Base-by-base conservation (phyloP, 73 alveolate genomes). In the Blepharisma japonicum region DNA sequence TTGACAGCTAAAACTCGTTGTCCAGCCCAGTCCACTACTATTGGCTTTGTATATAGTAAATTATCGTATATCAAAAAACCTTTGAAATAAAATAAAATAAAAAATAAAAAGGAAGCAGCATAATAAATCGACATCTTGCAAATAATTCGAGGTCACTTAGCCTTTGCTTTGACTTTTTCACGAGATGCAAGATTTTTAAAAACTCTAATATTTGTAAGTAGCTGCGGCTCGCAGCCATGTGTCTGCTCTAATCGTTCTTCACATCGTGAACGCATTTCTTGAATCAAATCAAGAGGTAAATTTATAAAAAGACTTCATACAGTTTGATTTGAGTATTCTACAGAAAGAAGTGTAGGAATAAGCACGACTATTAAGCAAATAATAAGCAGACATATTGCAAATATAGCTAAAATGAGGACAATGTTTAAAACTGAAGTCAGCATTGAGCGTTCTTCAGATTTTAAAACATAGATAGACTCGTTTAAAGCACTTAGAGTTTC, bases 191-290 rank as follows among this genome's bases (percentile, higher is more conserved):
- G 38, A 20, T 5, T 20, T 25, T 61, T 61, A 25, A 61, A 61
- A 18, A 18, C 18, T 25, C 18, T 8, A 61, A 14, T 61, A 14
- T 61, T 39, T 5, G 14, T 39, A 18, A n/a, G 74, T 1, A 61
- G 14, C 14, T 61, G 47, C 11, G 47, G 50, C 74, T 61, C 74
- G 2, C 14, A n/a, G 38, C 74, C 74, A 61, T 61, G 74, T 8
- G 74, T 61, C 74, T 14, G 14, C 74, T 61, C 74, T 14, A 61
- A 39, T 14, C 74, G 74, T 61, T 61, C 74, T 25, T 61, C 74
- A 61, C 74, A 61, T 61, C 74, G 39, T 18, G 74, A 20, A 14
- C 74, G 38, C 74, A 61, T 61, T 61, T 61, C 74, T 25, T 61
- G 74, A 14, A 61, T 25, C 47, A 61, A 61, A 0, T 61, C 74